phyloP scores from a whole-genome alignment of 2,329 filamentous ascomycete species.

The Penicillium sp. region DNA sequence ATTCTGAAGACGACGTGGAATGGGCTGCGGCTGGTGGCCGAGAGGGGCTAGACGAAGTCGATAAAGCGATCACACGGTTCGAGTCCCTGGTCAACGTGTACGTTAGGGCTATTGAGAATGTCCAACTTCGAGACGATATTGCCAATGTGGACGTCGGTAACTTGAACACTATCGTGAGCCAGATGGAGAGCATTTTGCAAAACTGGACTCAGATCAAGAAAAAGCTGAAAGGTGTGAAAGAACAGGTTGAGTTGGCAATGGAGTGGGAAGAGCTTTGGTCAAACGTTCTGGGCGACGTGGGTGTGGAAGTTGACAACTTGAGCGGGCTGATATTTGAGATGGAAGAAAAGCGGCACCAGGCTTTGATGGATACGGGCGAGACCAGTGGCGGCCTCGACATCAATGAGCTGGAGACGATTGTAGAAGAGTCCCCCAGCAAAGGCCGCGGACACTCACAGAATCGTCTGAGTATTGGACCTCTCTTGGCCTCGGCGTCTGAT shows the following conservation, averaged over 20 bases:
- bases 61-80: constrained; percentile 68
- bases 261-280: constrained; percentile 98
- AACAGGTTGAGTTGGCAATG: constrained; percentile 92
- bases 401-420: constrained; percentile 82
- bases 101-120: constrained; percentile 81
- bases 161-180: constrained; percentile 64
- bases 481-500: constrained; percentile 47
- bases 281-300: constrained; percentile 83
- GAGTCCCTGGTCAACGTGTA: constrained; percentile 87
- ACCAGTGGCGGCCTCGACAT: constrained; percentile 57
- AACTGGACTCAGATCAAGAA: constrained; percentile 78
- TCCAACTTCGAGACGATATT: constrained; percentile 74
- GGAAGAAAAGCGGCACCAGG: constrained; percentile 87
- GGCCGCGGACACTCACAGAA: constrained; percentile 49
- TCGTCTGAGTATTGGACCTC: constrained; percentile 58
- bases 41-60: constrained; percentile 48
- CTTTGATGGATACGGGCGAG: constrained; percentile 55
- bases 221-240: constrained; percentile 69
- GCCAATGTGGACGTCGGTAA: constrained; percentile 60
- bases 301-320: constrained; percentile 73
- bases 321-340: constrained; percentile 85
- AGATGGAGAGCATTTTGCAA: constrained; percentile 78
- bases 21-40: constrained; percentile 82
- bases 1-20: constrained; percentile 93
- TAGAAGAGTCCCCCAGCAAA: constrained; percentile 67